A percentile compares a stretch with the other conserved stretches of the same genome.
Conservation (phyloP, 805 yeast genomes). For the Yarrowia porcina region DNA sequence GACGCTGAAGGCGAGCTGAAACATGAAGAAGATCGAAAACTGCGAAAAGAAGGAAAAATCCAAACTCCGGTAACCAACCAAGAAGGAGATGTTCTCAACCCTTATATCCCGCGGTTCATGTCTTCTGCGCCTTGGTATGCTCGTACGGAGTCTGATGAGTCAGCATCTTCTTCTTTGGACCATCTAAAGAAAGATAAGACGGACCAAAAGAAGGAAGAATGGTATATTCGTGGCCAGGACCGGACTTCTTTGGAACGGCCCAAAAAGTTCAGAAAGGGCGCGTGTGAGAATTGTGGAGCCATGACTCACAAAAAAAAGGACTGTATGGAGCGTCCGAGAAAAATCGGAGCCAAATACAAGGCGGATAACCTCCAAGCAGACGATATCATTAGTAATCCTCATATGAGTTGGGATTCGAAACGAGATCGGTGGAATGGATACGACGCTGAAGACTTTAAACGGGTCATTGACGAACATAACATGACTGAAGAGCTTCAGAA, state of each 20-base stretch:
- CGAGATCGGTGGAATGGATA: constrained; percentile 83
- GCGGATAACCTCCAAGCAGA: constrained; percentile 36
- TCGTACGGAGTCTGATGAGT: constrained; percentile 28
- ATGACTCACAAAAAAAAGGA: constrained; percentile 49
- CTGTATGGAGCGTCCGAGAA: constrained; percentile 57
- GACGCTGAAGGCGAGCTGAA: constrained; percentile 24
- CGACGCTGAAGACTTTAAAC: constrained; percentile 58
- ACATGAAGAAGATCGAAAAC: constrained; percentile 11
- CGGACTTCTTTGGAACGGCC: constrained; percentile 24
- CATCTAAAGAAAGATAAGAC: constrained; percentile 33
- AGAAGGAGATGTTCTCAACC: constrained; percentile 36
- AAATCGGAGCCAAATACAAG: constrained; percentile 41
- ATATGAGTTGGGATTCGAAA: constrained; percentile 59
- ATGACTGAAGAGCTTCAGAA: constrained; percentile 28
- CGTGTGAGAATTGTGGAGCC: constrained; percentile 61
- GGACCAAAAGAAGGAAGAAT: constrained; percentile 31
- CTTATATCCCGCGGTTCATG: constrained; percentile 38
- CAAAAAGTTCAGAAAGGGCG: constrained; percentile 40
- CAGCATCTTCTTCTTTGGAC: constrained; percentile 30
- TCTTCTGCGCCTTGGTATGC: constrained; percentile 39
- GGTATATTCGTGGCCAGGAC: constrained; percentile 38
- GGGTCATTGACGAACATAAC: constrained; percentile 41
- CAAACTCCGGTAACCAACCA: constrained; percentile 7
- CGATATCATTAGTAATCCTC: constrained; percentile 33
- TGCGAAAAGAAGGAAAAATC: background rate